phyloP scores from a whole-genome alignment of 176 grass and related monocot species.

The Tuctoria greenei region DNA sequence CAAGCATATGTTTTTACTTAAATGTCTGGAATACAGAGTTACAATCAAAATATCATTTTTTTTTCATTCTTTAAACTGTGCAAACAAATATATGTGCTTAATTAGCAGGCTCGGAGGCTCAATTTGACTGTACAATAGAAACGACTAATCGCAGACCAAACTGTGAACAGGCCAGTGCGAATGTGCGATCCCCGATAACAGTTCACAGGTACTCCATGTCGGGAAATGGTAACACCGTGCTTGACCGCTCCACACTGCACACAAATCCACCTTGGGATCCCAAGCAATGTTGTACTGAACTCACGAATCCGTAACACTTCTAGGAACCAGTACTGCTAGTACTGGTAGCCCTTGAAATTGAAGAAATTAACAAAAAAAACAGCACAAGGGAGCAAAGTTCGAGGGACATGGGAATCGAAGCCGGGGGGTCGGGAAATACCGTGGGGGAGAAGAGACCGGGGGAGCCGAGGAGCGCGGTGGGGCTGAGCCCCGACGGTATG shows the following conservation, averaged over 20 bases:
- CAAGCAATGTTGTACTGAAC: background rate
- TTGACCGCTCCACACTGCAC: constrained; percentile 21
- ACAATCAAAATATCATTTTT: too few relatives aligned
- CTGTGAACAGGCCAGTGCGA: background rate
- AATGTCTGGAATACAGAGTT: too few relatives aligned
- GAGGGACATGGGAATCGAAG: background rate
- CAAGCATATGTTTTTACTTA: too few relatives aligned
- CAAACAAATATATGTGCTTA: too few relatives aligned
- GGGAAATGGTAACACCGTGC: background rate
- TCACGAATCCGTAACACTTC: constrained; percentile 3
- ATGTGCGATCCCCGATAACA: constrained; percentile 8
- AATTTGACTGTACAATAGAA: background rate
- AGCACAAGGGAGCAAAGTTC: background rate
- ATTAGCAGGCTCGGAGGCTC: background rate
- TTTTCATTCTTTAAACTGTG: too few relatives aligned
- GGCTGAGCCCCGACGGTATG: constrained; percentile 42
- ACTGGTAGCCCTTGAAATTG: background rate
- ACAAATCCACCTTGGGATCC: constrained; percentile 1
- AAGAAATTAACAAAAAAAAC: background rate
- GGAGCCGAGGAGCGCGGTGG: constrained; percentile 40
- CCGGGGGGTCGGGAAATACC: constrained; percentile 17
- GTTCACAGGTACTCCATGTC: background rate
- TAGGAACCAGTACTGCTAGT: background rate
- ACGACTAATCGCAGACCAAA: background rate
- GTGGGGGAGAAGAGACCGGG: constrained; percentile 44